Conservation (phyloP, 176 grass and related monocot genomes). For the Eragrostis curvula region DNA sequence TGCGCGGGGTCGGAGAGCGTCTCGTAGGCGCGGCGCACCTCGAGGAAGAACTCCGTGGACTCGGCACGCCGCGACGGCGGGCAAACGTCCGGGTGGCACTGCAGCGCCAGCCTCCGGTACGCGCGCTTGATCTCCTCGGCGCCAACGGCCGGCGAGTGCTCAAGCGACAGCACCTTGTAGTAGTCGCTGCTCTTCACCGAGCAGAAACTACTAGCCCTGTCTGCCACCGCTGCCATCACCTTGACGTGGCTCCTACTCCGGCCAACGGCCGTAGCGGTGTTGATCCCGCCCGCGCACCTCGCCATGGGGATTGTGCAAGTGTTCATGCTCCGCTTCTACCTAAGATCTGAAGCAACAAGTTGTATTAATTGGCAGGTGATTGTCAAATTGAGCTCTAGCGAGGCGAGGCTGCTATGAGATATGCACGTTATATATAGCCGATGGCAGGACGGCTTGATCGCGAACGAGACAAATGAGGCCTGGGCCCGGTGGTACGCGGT, state of each 20-base stretch:
- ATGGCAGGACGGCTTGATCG: not conserved
- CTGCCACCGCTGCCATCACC: not conserved
- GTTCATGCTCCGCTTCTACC: constrained; percentile 19
- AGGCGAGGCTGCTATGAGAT: not conserved
- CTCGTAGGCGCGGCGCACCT: constrained; percentile 77
- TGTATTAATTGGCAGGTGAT: too few species aligned
- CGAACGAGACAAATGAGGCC: not conserved
- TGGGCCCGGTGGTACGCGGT: not conserved
- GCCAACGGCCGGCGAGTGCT: constrained; percentile 39
- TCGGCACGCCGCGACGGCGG: constrained; percentile 49
- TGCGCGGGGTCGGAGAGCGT: constrained; percentile 67
- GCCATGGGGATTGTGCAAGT: not conserved
- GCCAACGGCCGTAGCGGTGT: not conserved
- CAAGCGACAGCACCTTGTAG: constrained; percentile 63
- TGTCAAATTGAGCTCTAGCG: not conserved
- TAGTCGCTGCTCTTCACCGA: constrained; percentile 27
- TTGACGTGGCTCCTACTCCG: not conserved
- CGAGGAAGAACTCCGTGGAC: constrained; percentile 66
- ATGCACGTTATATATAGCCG: not conserved
- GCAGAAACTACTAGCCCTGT: not conserved
- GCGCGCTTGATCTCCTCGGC: constrained; percentile 71
- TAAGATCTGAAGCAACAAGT: not conserved
- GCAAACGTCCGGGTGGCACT: constrained; percentile 76
- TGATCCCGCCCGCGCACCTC: not conserved
- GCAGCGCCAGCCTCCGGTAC: constrained; percentile 70